These are phyloP conservation scores for Meripilus lineatus DNA, from an alignment of 1,284 basidiomycete species.

Conservation along the genomic window DNA sequence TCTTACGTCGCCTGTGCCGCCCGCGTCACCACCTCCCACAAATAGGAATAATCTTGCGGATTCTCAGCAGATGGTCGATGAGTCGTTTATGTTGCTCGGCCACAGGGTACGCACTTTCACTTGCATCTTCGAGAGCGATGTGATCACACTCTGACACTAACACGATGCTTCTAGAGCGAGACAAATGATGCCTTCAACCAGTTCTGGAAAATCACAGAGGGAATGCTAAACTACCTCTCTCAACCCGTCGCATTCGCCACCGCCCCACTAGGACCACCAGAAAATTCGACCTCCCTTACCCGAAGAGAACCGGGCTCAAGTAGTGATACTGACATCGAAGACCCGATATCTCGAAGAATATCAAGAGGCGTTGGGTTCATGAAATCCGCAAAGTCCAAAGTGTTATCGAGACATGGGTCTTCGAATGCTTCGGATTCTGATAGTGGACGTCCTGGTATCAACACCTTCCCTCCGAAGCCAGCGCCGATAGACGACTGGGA, in stretches of 20 bases:
- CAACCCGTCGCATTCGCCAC: conserved; percentile 84
- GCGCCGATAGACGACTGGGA: conserved; percentile 33
- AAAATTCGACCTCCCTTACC: conserved; percentile 19
- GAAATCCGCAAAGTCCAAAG: conserved; percentile 26
- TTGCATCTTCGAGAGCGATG: conserved; percentile 4
- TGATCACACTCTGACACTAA: neutral
- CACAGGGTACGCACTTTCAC: conserved; percentile 44
- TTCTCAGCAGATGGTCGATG: conserved; percentile 70
- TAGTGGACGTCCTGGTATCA: conserved; percentile 16
- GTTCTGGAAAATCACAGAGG: conserved; percentile 82
- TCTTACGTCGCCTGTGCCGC: conserved; percentile 17
- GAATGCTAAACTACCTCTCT: conserved; percentile 74
- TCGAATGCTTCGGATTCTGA: conserved; percentile 20
- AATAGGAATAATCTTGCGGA: conserved; percentile 48
- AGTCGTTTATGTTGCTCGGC: conserved; percentile 80
- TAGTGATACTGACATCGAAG: conserved; percentile 64
- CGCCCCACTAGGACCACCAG: conserved; percentile 54
- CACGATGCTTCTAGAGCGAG: conserved; percentile 20
- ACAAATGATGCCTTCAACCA: conserved; percentile 74
- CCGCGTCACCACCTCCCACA: conserved; percentile 40
- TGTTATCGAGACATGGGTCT: conserved; percentile 26
- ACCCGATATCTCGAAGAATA: conserved; percentile 36
- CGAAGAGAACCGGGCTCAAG: conserved; percentile 45
- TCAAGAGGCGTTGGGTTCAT: conserved; percentile 25
- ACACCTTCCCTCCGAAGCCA: conserved; percentile 26